Evolutionary conservation across 257 asterid genomes (phyloP).

Genomic region (Nicotiana noctiflora): DNA sequence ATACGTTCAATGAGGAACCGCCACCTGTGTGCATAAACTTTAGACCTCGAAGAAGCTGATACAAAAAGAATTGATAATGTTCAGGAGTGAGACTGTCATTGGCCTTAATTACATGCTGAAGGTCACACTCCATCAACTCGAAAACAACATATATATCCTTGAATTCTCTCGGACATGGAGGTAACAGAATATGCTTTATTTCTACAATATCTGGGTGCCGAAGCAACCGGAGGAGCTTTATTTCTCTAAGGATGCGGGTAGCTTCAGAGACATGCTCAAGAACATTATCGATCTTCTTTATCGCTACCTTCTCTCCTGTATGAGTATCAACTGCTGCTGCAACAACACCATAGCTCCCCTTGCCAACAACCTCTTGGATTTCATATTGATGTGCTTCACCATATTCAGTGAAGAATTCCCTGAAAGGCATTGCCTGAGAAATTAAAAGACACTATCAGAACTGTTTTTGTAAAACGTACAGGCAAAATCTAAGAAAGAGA

Average conservation of each 20-base stretch:
- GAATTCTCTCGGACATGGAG: constrained; percentile 90
- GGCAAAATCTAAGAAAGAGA: background rate
- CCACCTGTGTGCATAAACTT: constrained; percentile 86
- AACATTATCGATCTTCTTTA: constrained; percentile 73
- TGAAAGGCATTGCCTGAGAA: constrained; percentile 63
- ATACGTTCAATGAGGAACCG: background rate
- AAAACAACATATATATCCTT: constrained; percentile 91
- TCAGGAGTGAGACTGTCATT: constrained; percentile 89
- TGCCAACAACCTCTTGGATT: constrained; percentile 94
- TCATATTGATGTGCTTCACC: constrained; percentile 90
- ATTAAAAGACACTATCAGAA: background rate
- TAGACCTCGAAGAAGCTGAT: constrained; percentile 92
- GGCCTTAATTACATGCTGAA: constrained; percentile 89
- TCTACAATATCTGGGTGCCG: constrained; percentile 92
- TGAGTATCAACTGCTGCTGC: constrained; percentile 96
- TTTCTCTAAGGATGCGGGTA: constrained; percentile 90
- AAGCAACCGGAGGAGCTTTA: constrained; percentile 84
- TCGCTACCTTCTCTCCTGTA: constrained; percentile 93
- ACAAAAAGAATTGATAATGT: constrained; percentile 88
- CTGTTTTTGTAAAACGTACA: background rate
- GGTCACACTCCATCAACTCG: constrained; percentile 98
- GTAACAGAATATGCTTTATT: constrained; percentile 87
- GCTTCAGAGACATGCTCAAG: constrained; percentile 98
- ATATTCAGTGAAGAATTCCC: constrained; percentile 86
- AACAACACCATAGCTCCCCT: constrained; percentile 96